phyloP scores from a whole-genome alignment of 768 basidiomycete genomes.

The Cyclocybe aegerita region DNA sequence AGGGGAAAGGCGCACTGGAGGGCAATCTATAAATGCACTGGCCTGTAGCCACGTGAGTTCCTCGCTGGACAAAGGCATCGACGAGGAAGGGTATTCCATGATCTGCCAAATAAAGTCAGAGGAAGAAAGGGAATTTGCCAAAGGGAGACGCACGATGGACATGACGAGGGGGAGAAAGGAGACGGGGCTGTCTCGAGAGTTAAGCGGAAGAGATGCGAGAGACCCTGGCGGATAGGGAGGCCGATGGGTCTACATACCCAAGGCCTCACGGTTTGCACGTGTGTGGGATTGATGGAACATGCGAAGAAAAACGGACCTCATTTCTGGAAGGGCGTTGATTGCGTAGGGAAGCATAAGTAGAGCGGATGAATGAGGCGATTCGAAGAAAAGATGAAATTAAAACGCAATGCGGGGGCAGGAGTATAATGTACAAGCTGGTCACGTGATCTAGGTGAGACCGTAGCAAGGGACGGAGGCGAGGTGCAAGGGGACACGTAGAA shows the following conservation, averaged over 20 bases:
- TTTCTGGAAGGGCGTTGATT: slow-evolving; percentile 29
- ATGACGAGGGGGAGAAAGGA: slow-evolving; percentile 15
- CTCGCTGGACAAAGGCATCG: slow-evolving; percentile 38
- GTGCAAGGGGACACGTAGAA: slow-evolving; percentile 2
- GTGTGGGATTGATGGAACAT: slow-evolving; percentile 34
- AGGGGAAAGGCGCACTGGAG: slow-evolving; percentile 11
- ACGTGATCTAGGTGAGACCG: slow-evolving; percentile 27
- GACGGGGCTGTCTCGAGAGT: slow-evolving; percentile 12
- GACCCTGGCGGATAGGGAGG: slow-evolving; percentile 7
- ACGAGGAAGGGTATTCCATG: slow-evolving; percentile 29
- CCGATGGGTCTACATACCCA: slow-evolving; percentile 22
- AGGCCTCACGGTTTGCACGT: slow-evolving; percentile 49
- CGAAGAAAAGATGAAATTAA: slow-evolving; percentile 28
- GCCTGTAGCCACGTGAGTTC: slow-evolving; percentile 52
- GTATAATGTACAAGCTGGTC: slow-evolving; percentile 24
- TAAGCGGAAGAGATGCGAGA: slow-evolving; percentile 14
- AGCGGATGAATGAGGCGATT: slow-evolving; percentile 23
- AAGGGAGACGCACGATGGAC: slow-evolving; percentile 13
- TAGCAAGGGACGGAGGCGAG: slow-evolving; percentile 5
- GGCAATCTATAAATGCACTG: slow-evolving; percentile 23
- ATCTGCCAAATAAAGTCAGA: slow-evolving; percentile 16
- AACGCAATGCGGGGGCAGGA: slow-evolving; percentile 16
- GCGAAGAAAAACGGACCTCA: slow-evolving; percentile 26
- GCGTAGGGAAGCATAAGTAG: slow-evolving; percentile 21
- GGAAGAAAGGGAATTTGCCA: slow-evolving; percentile 4